A percentile compares a stretch with the other conserved stretches of the same genome.
These are phyloP conservation scores for Cystobasidium slooffiae DNA, from an alignment of 1,284 basidiomycete species.

Conservation along the genomic window DNA sequence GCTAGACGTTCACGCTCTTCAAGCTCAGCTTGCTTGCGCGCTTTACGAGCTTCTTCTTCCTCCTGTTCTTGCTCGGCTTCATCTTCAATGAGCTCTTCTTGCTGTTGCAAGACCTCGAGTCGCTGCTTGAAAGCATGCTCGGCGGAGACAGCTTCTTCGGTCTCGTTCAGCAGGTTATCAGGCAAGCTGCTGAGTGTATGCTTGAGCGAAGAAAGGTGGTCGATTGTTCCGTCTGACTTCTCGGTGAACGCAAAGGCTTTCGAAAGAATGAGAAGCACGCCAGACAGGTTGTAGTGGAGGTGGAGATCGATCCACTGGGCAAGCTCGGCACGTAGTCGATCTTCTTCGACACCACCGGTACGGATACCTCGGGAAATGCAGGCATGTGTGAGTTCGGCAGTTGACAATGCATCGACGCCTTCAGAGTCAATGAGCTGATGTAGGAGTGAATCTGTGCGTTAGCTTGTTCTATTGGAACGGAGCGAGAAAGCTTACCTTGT, in stretches of 20 bases:
- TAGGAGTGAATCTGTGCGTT: not conserved
- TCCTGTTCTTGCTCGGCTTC: slow-evolving; percentile 95
- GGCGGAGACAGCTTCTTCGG: slow-evolving; percentile 91
- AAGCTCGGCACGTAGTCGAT: slow-evolving; percentile 78
- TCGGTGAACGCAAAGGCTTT: slow-evolving; percentile 94
- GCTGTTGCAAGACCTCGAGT: slow-evolving; percentile 94
- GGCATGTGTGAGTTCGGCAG: slow-evolving; percentile 85
- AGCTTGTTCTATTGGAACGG: not conserved
- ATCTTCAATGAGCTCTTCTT: slow-evolving; percentile 98
- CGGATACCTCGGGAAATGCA: slow-evolving; percentile 94
- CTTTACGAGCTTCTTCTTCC: slow-evolving; percentile 86
- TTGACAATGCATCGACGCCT: slow-evolving; percentile 87
- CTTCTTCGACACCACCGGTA: slow-evolving; percentile 68
- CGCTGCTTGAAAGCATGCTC: slow-evolving; percentile 97
- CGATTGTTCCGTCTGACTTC: slow-evolving; percentile 74
- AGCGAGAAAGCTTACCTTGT: slow-evolving; percentile 62
- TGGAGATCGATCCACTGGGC: slow-evolving; percentile 93
- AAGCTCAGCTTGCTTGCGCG: slow-evolving; percentile 77
- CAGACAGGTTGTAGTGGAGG: slow-evolving; percentile 80
- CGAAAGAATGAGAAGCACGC: slow-evolving; percentile 88
- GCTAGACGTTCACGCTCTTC: slow-evolving; percentile 54
- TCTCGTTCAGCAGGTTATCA: slow-evolving; percentile 94
- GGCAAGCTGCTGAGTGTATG: slow-evolving; percentile 90
- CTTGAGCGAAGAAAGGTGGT: slow-evolving; percentile 74
- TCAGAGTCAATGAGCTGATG: slow-evolving; percentile 78